phyloP scores from a whole-genome alignment of 495 filamentous ascomycete genomes.

The Neurospora pannonica region DNA sequence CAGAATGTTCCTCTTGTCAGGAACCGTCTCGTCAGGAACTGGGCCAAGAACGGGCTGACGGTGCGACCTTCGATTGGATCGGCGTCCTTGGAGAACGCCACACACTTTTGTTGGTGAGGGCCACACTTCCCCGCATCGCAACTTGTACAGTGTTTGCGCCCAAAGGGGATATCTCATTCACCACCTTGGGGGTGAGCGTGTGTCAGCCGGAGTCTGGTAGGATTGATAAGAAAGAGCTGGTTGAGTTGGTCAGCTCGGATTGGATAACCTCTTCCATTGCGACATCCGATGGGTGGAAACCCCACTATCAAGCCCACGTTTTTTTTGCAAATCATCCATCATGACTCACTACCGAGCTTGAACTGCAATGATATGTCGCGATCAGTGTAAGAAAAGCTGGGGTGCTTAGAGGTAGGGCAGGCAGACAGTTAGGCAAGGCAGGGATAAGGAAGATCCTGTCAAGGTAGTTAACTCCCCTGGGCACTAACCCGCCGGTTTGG shows the following conservation, averaged over 20 bases:
- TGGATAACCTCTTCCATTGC: neutral
- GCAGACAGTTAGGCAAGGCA: neutral
- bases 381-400: neutral
- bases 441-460: neutral
- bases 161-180: neutral
- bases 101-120: neutral
- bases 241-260: neutral
- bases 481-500: neutral
- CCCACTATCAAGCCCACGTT: neutral
- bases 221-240: neutral
- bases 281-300: neutral
- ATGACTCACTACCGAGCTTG: neutral
- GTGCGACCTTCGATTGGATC: neutral
- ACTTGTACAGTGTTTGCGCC: neutral
- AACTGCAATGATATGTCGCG: neutral
- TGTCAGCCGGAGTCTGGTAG: neutral
- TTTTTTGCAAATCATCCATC: neutral
- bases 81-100: neutral
- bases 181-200: neutral
- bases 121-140: neutral
- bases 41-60: neutral
- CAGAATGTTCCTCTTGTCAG: neutral
- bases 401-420: neutral
- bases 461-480: neutral
- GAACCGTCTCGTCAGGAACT: neutral